Conservation (phyloP, 2,329 filamentous ascomycete species). For the Aspergillus brunneoviolaceus region DNA sequence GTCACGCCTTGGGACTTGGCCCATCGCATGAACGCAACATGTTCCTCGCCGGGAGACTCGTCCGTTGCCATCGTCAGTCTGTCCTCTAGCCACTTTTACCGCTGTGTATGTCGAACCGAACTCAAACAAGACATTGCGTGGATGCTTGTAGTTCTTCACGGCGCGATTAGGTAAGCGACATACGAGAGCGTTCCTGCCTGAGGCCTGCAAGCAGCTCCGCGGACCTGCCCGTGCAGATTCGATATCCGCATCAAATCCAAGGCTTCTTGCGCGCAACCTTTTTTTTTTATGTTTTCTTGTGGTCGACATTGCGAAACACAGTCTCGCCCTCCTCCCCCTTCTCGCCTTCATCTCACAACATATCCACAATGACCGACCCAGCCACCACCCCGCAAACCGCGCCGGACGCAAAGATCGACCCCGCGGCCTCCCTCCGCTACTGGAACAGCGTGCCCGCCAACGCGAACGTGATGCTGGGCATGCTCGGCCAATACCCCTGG, state of each 20-base stretch:
- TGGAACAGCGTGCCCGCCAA: conserved; percentile 38
- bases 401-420: conserved; percentile 30
- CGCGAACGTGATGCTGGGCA: conserved; percentile 53
- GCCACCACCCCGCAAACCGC: neutral
- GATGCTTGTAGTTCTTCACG: conserved; percentile 1
- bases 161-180: conserved; percentile 5
- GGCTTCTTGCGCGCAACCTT: neutral
- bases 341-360: neutral
- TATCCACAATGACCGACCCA: neutral
- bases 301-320: too few species aligned
- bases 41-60: conserved; percentile 20
- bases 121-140: neutral
- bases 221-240: neutral
- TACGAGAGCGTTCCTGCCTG: neutral
- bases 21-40: conserved; percentile 63
- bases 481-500: conserved; percentile 69
- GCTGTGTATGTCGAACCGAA: neutral
- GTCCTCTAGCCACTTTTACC: neutral
- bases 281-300: too few species aligned
- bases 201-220: neutral
- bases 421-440: conserved; percentile 37
- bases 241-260: neutral
- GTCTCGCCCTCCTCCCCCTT: too few species aligned
- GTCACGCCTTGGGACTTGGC: conserved; percentile 62
- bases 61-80: conserved; percentile 6